phyloP scores from a whole-genome alignment of 768 basidiomycete species.

The Suillus alpinus region DNA sequence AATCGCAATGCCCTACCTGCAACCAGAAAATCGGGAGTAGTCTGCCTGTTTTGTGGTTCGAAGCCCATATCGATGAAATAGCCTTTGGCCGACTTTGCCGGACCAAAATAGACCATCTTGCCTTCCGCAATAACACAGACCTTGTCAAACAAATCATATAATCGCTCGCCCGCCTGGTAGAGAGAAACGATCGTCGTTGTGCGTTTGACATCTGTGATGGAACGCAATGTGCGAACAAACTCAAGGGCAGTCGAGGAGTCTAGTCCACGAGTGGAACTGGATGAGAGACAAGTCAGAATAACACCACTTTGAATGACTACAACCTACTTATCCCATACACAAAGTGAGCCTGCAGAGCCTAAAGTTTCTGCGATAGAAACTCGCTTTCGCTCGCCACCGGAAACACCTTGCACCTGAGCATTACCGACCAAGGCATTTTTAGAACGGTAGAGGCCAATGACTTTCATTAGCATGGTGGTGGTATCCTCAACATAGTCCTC shows the following conservation, averaged over 20 bases:
- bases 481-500: conserved; percentile 13
- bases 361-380: conserved; percentile 75
- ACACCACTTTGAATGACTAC: neutral
- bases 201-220: conserved; percentile 55
- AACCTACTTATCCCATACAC: neutral
- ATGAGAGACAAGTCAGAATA: neutral
- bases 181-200: conserved; percentile 71
- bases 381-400: conserved; percentile 79
- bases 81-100: conserved; percentile 46
- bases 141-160: conserved; percentile 69
- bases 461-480: conserved; percentile 52
- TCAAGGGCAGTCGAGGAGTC: conserved; percentile 72
- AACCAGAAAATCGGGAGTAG: conserved; percentile 61
- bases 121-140: conserved; percentile 64
- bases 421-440: conserved; percentile 77
- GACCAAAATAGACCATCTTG: conserved; percentile 60
- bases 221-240: conserved; percentile 66
- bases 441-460: conserved; percentile 77
- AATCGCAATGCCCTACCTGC: conserved; percentile 9
- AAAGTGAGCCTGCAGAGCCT: conserved; percentile 15
- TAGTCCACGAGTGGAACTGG: conserved; percentile 66
- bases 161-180: conserved; percentile 77
- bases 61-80: conserved; percentile 63
- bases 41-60: conserved; percentile 53
- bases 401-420: conserved; percentile 74